A percentile compares a stretch with the other conserved stretches of the same genome.
phyloP scores from a whole-genome alignment of 2,329 filamentous ascomycete species.

The Zasmidium angulare region DNA sequence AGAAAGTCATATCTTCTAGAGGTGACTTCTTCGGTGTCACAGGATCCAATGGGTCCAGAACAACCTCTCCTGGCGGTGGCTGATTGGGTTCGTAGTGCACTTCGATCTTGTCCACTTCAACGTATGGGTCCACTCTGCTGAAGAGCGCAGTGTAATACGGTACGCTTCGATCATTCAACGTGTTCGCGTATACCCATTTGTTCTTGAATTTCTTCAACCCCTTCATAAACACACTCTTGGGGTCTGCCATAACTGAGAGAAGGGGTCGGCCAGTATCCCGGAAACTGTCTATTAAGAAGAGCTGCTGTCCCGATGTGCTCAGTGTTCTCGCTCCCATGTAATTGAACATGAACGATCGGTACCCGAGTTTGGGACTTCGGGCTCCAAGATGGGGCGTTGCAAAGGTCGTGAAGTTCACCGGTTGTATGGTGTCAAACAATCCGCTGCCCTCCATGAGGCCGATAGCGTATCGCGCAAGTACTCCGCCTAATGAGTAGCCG shows the following conservation, averaged over 20 bases:
- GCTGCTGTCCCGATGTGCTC: constrained; percentile 78
- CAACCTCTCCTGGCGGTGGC: constrained; percentile 69
- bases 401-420: constrained; percentile 92
- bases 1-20: constrained; percentile 18
- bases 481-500: constrained; percentile 85
- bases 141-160: constrained; percentile 82
- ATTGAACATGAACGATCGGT: constrained; percentile 60
- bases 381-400: constrained; percentile 70
- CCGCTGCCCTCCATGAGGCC: constrained; percentile 81
- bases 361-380: constrained; percentile 45
- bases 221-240: constrained; percentile 79
- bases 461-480: constrained; percentile 82
- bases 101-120: constrained; percentile 64
- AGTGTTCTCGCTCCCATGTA: constrained; percentile 77
- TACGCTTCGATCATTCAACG: constrained; percentile 80
- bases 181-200: constrained; percentile 79
- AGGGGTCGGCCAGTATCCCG: constrained; percentile 78
- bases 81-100: constrained; percentile 69
- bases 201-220: constrained; percentile 74
- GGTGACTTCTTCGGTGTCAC: constrained; percentile 46
- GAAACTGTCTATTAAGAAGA: constrained; percentile 85
- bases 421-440: constrained; percentile 74
- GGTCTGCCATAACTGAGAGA: constrained; percentile 77
- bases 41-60: constrained; percentile 69
- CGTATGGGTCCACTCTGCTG: constrained; percentile 73